Conservation (phyloP, 306 rosid species). For the Begonia peltatifolia region DNA sequence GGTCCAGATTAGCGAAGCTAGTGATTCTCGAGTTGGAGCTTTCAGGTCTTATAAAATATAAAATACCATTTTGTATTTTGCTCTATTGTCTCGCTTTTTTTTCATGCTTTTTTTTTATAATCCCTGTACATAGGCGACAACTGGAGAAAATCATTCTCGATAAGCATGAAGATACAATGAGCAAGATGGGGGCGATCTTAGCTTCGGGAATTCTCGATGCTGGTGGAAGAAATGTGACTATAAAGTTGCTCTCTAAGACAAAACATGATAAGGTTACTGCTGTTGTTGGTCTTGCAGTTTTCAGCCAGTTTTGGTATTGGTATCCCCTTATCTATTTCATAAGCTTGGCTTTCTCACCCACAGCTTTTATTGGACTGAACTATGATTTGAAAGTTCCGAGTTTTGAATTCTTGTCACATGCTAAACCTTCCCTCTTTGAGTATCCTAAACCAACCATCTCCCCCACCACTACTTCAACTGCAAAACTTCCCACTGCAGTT, state of each 20-base stretch:
- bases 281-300: conserved; percentile 97
- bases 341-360: conserved; percentile 86
- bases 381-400: conserved; percentile 79
- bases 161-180: conserved; percentile 99
- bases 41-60: conserved; percentile 40
- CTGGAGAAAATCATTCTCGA: conserved; percentile 92
- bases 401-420: conserved; percentile 85
- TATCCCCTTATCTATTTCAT: conserved; percentile 91
- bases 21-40: conserved; percentile 92
- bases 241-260: conserved; percentile 79
- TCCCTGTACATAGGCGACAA: conserved; percentile 48
- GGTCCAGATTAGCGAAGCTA: conserved; percentile 95
- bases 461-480: conserved; percentile 68
- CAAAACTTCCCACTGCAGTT: conserved; percentile 95
- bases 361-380: conserved; percentile 84
- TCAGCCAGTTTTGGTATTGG: conserved; percentile 99
- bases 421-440: conserved; percentile 88
- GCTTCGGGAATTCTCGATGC: conserved; percentile 99
- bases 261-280: conserved; percentile 95
- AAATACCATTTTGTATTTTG: not conserved
- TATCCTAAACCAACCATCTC: conserved; percentile 87
- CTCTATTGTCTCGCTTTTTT: not conserved
- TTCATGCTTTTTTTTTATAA: conserved; percentile 1
- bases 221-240: conserved; percentile 96
- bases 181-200: conserved; percentile 99